A percentile compares a stretch with the other conserved stretches of the same genome.
Conservation (phyloP, 2,329 filamentous ascomycete species). For the Xylaria sp. region DNA sequence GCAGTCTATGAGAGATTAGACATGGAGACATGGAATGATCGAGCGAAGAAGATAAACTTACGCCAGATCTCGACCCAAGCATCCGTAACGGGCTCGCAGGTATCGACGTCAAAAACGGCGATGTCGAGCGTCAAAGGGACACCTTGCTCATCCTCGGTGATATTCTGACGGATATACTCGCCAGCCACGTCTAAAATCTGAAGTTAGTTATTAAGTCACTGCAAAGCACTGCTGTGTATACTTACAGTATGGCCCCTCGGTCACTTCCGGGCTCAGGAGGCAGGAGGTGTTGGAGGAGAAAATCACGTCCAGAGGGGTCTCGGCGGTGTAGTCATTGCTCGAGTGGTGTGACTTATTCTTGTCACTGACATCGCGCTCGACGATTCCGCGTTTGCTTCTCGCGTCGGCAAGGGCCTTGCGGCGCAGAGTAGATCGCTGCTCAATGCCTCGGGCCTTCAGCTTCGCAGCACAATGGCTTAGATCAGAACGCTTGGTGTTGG, state of each 20-base stretch:
- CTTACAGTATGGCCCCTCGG: constrained; percentile 62
- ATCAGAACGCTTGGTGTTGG: constrained; percentile 53
- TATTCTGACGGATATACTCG: constrained; percentile 26
- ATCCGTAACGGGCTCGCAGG: constrained; percentile 16
- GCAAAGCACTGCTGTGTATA: constrained; percentile 12
- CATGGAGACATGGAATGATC: neutral
- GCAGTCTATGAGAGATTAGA: neutral
- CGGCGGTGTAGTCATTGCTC: constrained; percentile 44
- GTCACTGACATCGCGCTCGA: constrained; percentile 42
- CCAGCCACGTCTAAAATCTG: constrained; percentile 8
- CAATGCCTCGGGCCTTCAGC: constrained; percentile 59
- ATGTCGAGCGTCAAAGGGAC: constrained; percentile 25
- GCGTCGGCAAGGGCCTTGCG: constrained; percentile 55
- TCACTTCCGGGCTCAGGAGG: constrained; percentile 62
- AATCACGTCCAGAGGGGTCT: constrained; percentile 50
- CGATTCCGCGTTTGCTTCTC: constrained; percentile 50
- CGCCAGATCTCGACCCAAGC: constrained; percentile 30
- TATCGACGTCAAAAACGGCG: constrained; percentile 28
- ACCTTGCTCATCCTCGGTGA: constrained; percentile 22
- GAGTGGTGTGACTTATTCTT: neutral
- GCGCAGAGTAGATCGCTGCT: constrained; percentile 56
- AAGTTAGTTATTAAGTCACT: neutral
- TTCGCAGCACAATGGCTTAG: constrained; percentile 59
- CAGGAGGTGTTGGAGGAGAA: constrained; percentile 58
- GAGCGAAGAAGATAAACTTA: neutral